A percentile compares a stretch with the other conserved stretches of the same genome.
phyloP scores from a whole-genome alignment of 768 basidiomycete species.

The Phaeotremella skinneri region DNA sequence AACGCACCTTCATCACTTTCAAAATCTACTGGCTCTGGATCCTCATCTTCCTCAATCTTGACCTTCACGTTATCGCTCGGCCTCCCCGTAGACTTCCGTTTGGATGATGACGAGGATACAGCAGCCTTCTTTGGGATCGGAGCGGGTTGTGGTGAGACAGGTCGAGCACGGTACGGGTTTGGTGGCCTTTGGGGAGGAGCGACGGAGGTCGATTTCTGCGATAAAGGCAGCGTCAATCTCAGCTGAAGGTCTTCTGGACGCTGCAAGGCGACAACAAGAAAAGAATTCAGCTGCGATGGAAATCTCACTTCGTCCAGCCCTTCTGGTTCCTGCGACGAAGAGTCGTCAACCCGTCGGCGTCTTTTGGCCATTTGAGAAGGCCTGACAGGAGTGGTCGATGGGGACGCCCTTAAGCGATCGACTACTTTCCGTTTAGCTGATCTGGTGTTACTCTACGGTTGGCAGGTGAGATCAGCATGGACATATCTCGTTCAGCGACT shows the following conservation, averaged over 20 bases:
- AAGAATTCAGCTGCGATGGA: too few species aligned
- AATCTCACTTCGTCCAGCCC: neutral
- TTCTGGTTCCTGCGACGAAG: conserved; percentile 3
- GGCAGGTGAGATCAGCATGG: too few species aligned
- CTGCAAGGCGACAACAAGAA: too few species aligned
- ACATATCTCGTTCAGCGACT: too few species aligned
- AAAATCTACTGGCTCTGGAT: too few species aligned
- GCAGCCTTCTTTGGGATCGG: neutral
- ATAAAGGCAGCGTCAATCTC: neutral
- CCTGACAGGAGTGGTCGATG: neutral
- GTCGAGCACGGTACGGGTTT: neutral
- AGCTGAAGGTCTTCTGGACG: neutral
- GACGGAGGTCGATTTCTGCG: neutral
- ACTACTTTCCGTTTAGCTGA: neutral
- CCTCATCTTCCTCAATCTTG: neutral
- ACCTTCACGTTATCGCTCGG: neutral
- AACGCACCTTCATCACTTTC: conserved; percentile 37
- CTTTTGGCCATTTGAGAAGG: conserved; percentile 2
- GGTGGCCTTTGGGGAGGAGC: neutral
- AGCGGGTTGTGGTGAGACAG: neutral
- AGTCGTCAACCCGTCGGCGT: conserved; percentile 18
- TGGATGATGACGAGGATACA: neutral
- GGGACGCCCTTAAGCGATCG: neutral
- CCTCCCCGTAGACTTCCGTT: neutral
- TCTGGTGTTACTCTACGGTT: neutral